phyloP scores from a whole-genome alignment of 2,329 filamentous ascomycete species.

The Trichophyton verrucosum region DNA sequence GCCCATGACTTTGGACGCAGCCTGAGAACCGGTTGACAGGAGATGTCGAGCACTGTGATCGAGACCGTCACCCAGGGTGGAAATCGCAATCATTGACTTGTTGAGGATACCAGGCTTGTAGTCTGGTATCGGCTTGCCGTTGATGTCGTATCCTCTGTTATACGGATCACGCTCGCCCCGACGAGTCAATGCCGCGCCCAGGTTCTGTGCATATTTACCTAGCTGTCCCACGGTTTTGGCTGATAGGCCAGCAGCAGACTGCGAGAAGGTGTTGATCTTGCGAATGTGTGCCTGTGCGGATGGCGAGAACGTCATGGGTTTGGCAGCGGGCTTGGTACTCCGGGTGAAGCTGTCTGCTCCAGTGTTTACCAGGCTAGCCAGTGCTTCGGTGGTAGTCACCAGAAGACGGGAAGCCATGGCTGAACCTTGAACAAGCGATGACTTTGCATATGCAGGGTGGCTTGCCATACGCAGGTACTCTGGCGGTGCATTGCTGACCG shows the following conservation, averaged over 20 bases:
- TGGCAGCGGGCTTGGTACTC: slow-evolving; percentile 62
- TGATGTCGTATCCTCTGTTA: slow-evolving; percentile 53
- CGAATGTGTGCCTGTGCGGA: slow-evolving; percentile 74
- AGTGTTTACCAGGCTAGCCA: slow-evolving; percentile 63
- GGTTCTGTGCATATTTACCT: slow-evolving; percentile 71
- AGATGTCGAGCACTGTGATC: slow-evolving; percentile 74
- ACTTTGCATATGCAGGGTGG: slow-evolving; percentile 86
- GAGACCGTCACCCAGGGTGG: slow-evolving; percentile 84
- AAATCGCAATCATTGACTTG: slow-evolving; percentile 93
- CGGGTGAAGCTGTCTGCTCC: slow-evolving; percentile 71
- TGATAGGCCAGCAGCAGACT: slow-evolving; percentile 64
- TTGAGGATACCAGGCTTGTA: slow-evolving; percentile 92
- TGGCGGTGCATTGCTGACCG: slow-evolving; percentile 37
- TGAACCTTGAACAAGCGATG: slow-evolving; percentile 73
- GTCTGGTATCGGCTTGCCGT: slow-evolving; percentile 49
- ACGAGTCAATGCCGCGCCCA: slow-evolving; percentile 65
- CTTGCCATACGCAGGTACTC: slow-evolving; percentile 61
- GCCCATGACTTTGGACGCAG: slow-evolving; percentile 76
- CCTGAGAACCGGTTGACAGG: slow-evolving; percentile 58
- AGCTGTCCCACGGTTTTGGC: slow-evolving; percentile 80
- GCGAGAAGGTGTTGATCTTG: slow-evolving; percentile 78
- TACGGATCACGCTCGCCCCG: slow-evolving; percentile 41
- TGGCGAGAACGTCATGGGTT: slow-evolving; percentile 78
- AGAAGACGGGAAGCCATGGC: slow-evolving; percentile 81
- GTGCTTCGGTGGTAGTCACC: slow-evolving; percentile 69